Conservation (phyloP, 2,329 filamentous ascomycete species). For the Tolypocladium endophyticum region DNA sequence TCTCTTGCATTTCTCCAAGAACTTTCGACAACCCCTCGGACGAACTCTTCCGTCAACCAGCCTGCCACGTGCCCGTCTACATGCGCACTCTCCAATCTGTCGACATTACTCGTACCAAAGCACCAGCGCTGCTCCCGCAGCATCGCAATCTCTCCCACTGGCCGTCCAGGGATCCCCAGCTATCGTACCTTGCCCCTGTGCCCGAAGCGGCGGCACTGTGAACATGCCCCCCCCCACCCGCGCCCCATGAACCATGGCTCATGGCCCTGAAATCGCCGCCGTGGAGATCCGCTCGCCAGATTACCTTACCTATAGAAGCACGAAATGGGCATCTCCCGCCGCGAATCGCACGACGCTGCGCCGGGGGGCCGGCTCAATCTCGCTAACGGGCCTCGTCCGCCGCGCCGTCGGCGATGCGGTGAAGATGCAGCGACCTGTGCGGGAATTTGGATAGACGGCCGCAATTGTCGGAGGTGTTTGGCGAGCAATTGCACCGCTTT, state of each 20-base stretch:
- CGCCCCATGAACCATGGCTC: neutral
- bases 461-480: neutral
- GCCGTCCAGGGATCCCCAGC: neutral
- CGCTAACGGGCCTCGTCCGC: neutral
- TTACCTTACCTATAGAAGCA: neutral
- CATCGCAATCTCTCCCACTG: neutral
- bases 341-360: neutral
- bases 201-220: neutral
- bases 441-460: neutral
- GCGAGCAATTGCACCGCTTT: too few species aligned
- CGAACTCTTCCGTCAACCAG: neutral
- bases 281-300: neutral
- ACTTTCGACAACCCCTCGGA: neutral
- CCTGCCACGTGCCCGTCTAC: neutral
- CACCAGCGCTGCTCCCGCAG: neutral
- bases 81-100: neutral
- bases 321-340: neutral
- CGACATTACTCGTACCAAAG: neutral
- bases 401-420: neutral
- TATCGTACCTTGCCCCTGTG: neutral
- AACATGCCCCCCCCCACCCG: neutral
- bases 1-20: neutral
- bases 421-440: neutral
- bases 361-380: neutral
- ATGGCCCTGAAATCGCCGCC: neutral